These are phyloP conservation scores for Fistulina hepatica DNA, from an alignment of 1,284 basidiomycete species.

Conservation along the genomic window DNA sequence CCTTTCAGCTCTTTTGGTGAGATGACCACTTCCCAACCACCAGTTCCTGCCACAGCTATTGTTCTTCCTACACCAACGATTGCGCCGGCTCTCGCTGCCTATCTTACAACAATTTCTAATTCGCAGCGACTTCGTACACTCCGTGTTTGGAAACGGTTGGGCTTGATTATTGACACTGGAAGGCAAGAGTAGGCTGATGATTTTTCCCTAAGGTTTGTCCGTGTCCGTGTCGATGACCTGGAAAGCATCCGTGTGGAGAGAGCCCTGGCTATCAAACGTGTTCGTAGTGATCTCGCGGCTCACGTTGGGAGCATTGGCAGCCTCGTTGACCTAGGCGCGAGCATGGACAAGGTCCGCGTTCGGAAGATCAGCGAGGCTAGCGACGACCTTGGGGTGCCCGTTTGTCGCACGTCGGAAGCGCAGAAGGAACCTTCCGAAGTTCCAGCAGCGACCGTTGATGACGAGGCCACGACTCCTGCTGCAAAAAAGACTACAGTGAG, in stretches of 20 bases:
- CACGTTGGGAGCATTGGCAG: slow-evolving; percentile 43
- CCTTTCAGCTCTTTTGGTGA: slow-evolving; percentile 40
- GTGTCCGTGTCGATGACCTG: slow-evolving; percentile 75
- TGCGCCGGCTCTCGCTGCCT: slow-evolving; percentile 59
- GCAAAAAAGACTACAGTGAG: slow-evolving; percentile 11
- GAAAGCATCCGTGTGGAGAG: slow-evolving; percentile 79
- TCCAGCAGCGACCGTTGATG: slow-evolving; percentile 5
- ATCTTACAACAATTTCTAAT: slow-evolving; percentile 70
- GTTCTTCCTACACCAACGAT: too few species aligned
- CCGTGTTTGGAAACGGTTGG: slow-evolving; percentile 73
- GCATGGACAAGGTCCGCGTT: slow-evolving; percentile 13
- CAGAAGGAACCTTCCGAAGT: slow-evolving; percentile 6
- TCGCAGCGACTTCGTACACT: slow-evolving; percentile 48
- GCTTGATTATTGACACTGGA: too few species aligned
- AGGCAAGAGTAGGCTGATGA: too few species aligned
- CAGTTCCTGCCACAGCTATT: slow-evolving; percentile 13
- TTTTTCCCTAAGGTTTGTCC: too few species aligned
- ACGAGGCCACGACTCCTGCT: slow-evolving; percentile 8
- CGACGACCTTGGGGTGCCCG: too few species aligned
- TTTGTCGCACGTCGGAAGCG: too few species aligned
- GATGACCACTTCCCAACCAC: slow-evolving; percentile 16
- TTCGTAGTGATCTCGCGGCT: slow-evolving; percentile 72
- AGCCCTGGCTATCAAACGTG: slow-evolving; percentile 78
- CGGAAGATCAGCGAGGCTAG: slow-evolving; percentile 9
- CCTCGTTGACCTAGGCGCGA: too few species aligned